A percentile compares a stretch with the other conserved stretches of the same genome.
phyloP scores from a whole-genome alignment of 805 yeast genomes.

The Jamesozyma jinghongensis region DNA sequence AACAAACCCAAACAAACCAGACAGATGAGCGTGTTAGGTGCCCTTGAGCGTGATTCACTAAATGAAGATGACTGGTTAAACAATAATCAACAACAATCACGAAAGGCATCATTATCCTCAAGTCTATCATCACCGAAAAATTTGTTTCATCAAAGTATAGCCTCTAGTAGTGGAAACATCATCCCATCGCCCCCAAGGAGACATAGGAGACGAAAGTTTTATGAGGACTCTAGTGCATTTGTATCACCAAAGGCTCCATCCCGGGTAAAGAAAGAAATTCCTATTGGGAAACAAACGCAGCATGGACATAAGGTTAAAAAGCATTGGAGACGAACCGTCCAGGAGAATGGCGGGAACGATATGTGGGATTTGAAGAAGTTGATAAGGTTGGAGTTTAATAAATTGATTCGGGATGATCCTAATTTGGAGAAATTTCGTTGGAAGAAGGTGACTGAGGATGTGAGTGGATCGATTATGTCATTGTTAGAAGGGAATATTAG shows the following conservation, averaged over 20 bases:
- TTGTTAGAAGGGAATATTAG: slow-evolving; percentile 21
- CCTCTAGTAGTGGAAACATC: neutral
- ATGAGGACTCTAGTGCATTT: slow-evolving; percentile 2
- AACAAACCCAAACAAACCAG: too few relatives aligned
- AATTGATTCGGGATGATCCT: slow-evolving; percentile 10
- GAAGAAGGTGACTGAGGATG: slow-evolving; percentile 16
- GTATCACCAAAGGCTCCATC: neutral
- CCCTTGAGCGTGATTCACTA: slow-evolving; percentile 6
- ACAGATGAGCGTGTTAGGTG: slow-evolving; percentile 2
- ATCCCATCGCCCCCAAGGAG: neutral
- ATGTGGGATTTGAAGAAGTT: slow-evolving; percentile 23
- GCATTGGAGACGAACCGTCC: too few relatives aligned
- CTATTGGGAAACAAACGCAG: too few relatives aligned
- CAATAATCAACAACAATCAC: neutral
- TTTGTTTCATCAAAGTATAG: slow-evolving; percentile 2
- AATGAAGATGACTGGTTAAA: slow-evolving; percentile 3
- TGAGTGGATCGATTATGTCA: slow-evolving; percentile 15
- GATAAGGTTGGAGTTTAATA: slow-evolving; percentile 14
- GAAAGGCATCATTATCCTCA: too few relatives aligned
- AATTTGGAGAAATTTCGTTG: slow-evolving; percentile 18
- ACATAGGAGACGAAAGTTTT: neutral
- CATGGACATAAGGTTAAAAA: too few relatives aligned
- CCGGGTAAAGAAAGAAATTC: too few relatives aligned
- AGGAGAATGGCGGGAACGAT: too few relatives aligned
- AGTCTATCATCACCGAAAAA: slow-evolving; percentile 1